Evolutionary conservation across 192 early-diverging fungal species (phyloP).

Genomic region (Backusella liffmaniae): DNA sequence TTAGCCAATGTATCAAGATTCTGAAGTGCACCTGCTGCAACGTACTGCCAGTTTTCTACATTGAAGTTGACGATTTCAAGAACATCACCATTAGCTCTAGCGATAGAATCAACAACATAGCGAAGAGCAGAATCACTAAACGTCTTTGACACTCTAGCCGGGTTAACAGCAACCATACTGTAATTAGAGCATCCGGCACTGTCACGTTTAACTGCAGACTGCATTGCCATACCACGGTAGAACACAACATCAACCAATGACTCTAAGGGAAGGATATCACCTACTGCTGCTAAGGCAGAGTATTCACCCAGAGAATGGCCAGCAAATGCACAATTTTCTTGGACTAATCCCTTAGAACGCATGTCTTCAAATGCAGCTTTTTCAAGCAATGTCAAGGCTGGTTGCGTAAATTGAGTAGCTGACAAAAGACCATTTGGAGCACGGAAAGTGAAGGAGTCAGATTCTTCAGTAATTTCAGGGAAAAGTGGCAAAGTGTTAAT

Average conservation of each 20-base stretch:
- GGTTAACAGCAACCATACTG: constrained; percentile 94
- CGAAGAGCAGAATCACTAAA: constrained; percentile 85
- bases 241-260: constrained; percentile 89
- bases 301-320: constrained; percentile 97
- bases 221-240: constrained; percentile 98
- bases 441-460: constrained; percentile 77
- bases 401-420: constrained; percentile 96
- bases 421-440: constrained; percentile 83
- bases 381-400: constrained; percentile 86
- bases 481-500: constrained; percentile 82
- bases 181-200: constrained; percentile 76
- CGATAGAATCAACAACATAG: constrained; percentile 81
- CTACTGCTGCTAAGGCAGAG: constrained; percentile 85
- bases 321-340: constrained; percentile 79
- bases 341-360: constrained; percentile 83
- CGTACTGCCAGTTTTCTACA: constrained; percentile 96
- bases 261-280: constrained; percentile 83
- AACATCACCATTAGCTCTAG: constrained; percentile 69
- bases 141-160: constrained; percentile 77
- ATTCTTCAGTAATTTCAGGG: constrained; percentile 74
- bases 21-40: constrained; percentile 83
- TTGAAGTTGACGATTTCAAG: constrained; percentile 98
- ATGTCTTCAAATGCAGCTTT: constrained; percentile 90
- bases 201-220: constrained; percentile 86
- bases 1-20: constrained; percentile 79